Conservation (phyloP, 169 alveolate species). For the Cryptosporidium tyzzeri region DNA sequence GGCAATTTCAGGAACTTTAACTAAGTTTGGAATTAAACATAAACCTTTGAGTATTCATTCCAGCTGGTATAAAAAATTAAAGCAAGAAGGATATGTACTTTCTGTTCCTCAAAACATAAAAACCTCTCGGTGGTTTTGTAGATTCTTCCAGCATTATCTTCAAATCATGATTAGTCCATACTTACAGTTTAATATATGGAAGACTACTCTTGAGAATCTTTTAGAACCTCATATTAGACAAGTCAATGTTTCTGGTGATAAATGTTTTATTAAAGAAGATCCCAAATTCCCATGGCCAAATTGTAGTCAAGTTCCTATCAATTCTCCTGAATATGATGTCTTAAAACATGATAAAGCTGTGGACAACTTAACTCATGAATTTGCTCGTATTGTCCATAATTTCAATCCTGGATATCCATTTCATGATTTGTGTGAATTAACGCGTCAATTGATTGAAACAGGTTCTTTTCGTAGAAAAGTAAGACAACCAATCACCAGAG, state of each 20-base stretch:
- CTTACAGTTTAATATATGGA: conserved; percentile 57
- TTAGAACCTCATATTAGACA: conserved; percentile 31
- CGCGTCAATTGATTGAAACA: conserved; percentile 9
- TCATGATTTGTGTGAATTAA: conserved; percentile 49
- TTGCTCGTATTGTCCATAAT: conserved; percentile 55
- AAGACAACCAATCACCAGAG: conserved; percentile 15
- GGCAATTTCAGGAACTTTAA: conserved; percentile 30
- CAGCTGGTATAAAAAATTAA: conserved; percentile 48
- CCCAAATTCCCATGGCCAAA: conserved; percentile 76
- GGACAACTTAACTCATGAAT: conserved; percentile 56
- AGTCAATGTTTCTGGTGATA: conserved; percentile 45
- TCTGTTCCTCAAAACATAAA: conserved; percentile 37
- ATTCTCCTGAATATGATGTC: conserved; percentile 30
- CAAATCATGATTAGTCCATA: conserved; percentile 52
- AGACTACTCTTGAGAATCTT: conserved; percentile 25
- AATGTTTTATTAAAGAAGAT: conserved; percentile 48
- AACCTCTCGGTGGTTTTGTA: conserved; percentile 73
- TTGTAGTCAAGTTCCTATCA: conserved; percentile 3
- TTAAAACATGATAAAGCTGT: conserved; percentile 49
- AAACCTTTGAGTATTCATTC: conserved; percentile 59
- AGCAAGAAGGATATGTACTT: conserved; percentile 57
- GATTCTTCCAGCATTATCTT: conserved; percentile 64
- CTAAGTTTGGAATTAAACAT: conserved; percentile 11
- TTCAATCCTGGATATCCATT: conserved; percentile 67
- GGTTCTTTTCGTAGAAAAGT: conserved; percentile 41